A percentile compares a stretch with the other conserved stretches of the same genome.
Conservation (phyloP, 352 stramenopile species). For the Phytophthora aleatoria region DNA sequence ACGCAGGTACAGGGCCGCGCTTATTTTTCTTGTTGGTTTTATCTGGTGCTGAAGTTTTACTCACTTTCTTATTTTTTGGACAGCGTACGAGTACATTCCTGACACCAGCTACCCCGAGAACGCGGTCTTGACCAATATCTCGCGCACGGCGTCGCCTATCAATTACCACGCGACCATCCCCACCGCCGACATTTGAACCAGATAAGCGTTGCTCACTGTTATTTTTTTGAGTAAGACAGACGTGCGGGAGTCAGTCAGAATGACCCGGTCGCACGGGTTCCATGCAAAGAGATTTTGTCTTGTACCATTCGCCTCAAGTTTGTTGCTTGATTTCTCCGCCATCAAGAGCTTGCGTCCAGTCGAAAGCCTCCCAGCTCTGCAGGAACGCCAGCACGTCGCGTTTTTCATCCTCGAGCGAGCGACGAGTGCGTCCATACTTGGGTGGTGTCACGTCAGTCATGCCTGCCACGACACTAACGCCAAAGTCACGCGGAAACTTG, state of each 20-base stretch:
- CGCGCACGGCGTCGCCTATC: constrained; percentile 44
- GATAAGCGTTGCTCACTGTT: neutral
- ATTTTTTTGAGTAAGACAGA: no score
- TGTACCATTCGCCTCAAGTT: constrained; percentile 5
- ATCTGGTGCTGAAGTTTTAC: neutral
- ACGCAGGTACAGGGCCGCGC: constrained; percentile 50
- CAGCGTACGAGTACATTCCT: constrained; percentile 87
- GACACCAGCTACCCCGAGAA: constrained; percentile 58
- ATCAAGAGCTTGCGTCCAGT: constrained; percentile 78
- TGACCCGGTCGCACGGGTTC: neutral
- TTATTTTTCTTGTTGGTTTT: constrained; percentile 1
- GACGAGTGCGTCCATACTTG: constrained; percentile 57
- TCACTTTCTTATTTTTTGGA: neutral
- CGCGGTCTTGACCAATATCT: constrained; percentile 43
- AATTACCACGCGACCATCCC: constrained; percentile 65
- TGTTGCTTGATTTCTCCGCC: constrained; percentile 52
- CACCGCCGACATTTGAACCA: constrained; percentile 65
- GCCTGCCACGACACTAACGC: constrained; percentile 74
- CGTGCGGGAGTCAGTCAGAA: neutral
- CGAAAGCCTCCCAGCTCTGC: constrained; percentile 68
- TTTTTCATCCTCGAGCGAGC: constrained; percentile 64
- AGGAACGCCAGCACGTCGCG: constrained; percentile 64
- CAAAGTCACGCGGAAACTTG: constrained; percentile 80
- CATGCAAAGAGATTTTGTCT: neutral
- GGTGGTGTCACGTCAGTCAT: constrained; percentile 76